Base-by-base conservation (phyloP, 352 stramenopile genomes). In the Halophytophthora polymorphica region DNA sequence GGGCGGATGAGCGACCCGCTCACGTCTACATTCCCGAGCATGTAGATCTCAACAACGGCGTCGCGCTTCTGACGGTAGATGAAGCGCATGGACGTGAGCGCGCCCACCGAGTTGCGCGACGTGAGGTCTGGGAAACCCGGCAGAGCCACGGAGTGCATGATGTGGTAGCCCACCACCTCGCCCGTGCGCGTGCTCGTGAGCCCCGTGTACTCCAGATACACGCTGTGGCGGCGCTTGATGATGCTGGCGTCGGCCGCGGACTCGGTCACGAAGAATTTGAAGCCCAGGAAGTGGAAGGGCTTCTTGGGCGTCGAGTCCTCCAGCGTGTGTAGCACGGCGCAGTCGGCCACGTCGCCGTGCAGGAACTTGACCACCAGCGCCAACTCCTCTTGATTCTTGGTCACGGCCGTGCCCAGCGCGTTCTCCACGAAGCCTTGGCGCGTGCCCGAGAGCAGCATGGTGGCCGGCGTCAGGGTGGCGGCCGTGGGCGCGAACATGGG, bases 241-340 rank as follows among this genome's bases (percentile, higher is more conserved):
- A 71, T n/a, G 31, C 46, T 31, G 14, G 52, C 37, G 48, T 72
- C 53, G 6, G 53, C 62, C 1, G 68, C 53, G 14, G 61, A 47
- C 31, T 69, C 60, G 22, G 62, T 77, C 18, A 77, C 66, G 42
- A 77, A 64, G 64, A 58, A 80, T 39, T 80, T 80, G 61, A 80
- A 64, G 10, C 70, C 70, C 13, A 80, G 49, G 56, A 80, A 80
- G 25, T 71, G 66, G 43, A 77, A 77, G 14, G 66, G 70, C 23
- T 80, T 61, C 1, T 51, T 45, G 1, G 58, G 33, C 11, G 56
- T 75, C 13, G 69, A 66, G 0, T 55, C 18, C 47, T 77, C 66
- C 28, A 80, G 56, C 7, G 69, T 47, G 41, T 61, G 41, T 8
- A 80, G 43, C 45, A 80, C 67, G 18, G 53, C 57, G 51, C 66